Evolutionary conservation across 805 yeast species (phyloP), one percentile per base, ranked within the genome.

Genomic region (Monosporozyma yasuniensis): DNA sequence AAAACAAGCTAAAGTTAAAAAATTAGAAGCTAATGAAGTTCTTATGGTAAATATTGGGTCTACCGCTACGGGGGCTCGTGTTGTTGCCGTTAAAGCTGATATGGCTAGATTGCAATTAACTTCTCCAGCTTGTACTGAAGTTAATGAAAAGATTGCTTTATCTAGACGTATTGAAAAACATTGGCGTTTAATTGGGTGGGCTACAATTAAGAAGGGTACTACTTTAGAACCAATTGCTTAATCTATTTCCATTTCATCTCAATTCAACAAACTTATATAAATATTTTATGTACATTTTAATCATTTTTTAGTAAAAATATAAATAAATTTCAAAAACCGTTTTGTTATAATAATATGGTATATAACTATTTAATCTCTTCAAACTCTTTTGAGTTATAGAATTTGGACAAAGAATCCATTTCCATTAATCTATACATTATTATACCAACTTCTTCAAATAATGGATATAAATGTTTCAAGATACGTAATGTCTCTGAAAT

Each of bases 121-220:
- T 45, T 83, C 96, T 45, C 99, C 99, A 50, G 99, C 98, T 46
- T 93, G 99, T 82, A 91, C 99, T 37, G 97, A 91, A 76, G 79
- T 91, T 47, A 87, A 95, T 60, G 99, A 93, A 76, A 91, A 93
- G 84, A 91, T 93, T 70, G 99, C 99, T 38, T 76, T 93, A 66
- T 89, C 97, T 43, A 87, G 99, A 79, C 90, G 99, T 80, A 93
- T 93, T 63, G 99, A 93, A 69, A 91, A 91, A 81, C 99, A 93
- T 72, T 93, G 97, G 96, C 93, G 99, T 79, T 79, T 93, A 69
- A 93, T 93, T 74, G 99, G 99, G 63, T 93, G 99, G 99, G 99
- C 99, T 61, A 89, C 96, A 47, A 91, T 90, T 69, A 86, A 86
- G 73, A 88, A 87, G 73, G 96, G 96, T 72, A 84, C 90, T 53